phyloP scores from a whole-genome alignment of 2,329 filamentous ascomycete species.

The Hirsutella minnesotensis region DNA sequence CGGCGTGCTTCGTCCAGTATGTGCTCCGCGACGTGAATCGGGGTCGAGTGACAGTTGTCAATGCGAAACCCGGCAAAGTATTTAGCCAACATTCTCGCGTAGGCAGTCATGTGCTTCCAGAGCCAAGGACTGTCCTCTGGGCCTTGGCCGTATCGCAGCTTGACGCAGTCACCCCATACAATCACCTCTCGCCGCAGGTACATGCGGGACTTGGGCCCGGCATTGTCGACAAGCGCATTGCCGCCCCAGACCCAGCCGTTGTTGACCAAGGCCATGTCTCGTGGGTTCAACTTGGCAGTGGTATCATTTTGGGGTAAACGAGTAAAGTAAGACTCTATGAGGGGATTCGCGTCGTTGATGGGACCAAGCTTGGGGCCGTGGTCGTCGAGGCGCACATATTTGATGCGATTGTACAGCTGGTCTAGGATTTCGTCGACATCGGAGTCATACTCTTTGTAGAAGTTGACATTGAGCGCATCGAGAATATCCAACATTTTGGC shows the following conservation, averaged over 20 bases:
- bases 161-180: conserved; percentile 97
- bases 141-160: conserved; percentile 75
- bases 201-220: conserved; percentile 77
- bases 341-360: conserved; percentile 63
- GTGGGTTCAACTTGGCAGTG: conserved; percentile 64
- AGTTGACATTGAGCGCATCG: conserved; percentile 74
- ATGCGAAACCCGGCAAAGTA: conserved; percentile 94
- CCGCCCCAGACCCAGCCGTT: conserved; percentile 99
- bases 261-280: conserved; percentile 75
- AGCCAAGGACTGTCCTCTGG: conserved; percentile 83
- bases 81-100: conserved; percentile 83
- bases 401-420: conserved; percentile 87
- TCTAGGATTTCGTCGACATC: conserved; percentile 77
- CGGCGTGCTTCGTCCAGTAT: conserved; percentile 87
- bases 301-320: conserved; percentile 67
- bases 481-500: conserved; percentile 52
- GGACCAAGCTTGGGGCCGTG: conserved; percentile 79
- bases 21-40: conserved; percentile 86
- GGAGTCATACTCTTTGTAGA: conserved; percentile 84
- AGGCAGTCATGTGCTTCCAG: conserved; percentile 92
- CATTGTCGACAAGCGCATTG: conserved; percentile 87
- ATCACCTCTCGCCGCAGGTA: conserved; percentile 95
- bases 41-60: conserved; percentile 96
- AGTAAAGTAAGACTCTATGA: conserved; percentile 94
- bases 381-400: conserved; percentile 87